A percentile compares a stretch with the other conserved stretches of the same genome.
Evolutionary conservation across 768 basidiomycete species (phyloP).

Genomic region (button mushroom (Agaricus bisporus)): DNA sequence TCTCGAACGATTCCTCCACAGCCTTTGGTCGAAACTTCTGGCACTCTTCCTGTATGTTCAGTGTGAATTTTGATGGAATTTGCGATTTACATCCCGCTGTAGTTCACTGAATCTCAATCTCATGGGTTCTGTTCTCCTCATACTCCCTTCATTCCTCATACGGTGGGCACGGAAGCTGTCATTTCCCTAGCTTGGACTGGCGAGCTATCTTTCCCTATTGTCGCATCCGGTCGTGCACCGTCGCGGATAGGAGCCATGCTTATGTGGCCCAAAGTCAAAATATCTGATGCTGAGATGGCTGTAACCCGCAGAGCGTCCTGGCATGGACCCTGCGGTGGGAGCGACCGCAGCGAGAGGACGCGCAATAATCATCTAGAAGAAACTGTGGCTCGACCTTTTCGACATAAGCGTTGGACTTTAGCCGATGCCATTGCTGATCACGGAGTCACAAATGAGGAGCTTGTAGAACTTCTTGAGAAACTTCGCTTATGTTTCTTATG

Average conservation of each 20-base stretch:
- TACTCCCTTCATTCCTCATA: conserved; percentile 16
- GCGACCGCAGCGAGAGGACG: too few species aligned
- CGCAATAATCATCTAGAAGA: too few species aligned
- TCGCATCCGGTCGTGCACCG: conserved; percentile 10
- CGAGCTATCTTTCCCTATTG: conserved; percentile 9
- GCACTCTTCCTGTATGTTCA: conserved; percentile 1
- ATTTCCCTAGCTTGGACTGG: conserved; percentile 27
- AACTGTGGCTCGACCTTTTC: too few species aligned
- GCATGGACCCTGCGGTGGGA: too few species aligned
- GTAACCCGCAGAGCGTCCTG: too few species aligned
- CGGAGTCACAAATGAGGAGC: too few species aligned
- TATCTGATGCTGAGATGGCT: too few species aligned
- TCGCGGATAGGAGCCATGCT: conserved; percentile 6
- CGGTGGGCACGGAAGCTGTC: conserved; percentile 22
- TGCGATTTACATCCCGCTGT: not conserved
- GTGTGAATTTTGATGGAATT: not conserved
- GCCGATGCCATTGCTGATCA: too few species aligned
- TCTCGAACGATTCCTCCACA: not conserved
- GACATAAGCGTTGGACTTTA: too few species aligned
- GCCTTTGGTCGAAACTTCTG: conserved; percentile 2
- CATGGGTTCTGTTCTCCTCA: conserved; percentile 13
- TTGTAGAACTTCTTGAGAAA: too few species aligned
- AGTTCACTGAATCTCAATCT: conserved; percentile 1
- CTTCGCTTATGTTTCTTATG: too few species aligned
- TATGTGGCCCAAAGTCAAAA: too few species aligned